Conservation (phyloP, 73 alveolate species). For the Stentor roeselii region DNA sequence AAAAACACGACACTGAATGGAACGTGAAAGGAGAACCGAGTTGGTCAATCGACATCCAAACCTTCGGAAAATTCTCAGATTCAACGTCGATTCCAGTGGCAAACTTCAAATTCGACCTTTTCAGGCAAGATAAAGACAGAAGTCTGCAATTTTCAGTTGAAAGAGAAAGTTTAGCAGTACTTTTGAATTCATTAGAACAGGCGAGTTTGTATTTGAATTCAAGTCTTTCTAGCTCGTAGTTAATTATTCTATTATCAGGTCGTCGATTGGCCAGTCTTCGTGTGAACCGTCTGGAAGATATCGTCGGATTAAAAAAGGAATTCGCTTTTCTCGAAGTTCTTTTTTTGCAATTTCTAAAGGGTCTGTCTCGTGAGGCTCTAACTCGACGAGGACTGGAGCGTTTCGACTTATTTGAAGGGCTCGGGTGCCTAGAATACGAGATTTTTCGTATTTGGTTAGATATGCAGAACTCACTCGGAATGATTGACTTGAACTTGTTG, state of each 20-base stretch:
- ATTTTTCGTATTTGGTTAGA: constrained; percentile 96
- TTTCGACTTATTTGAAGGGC: constrained; percentile 91
- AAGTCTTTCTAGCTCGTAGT: background rate
- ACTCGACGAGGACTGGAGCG: constrained; percentile 79
- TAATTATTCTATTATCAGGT: constrained; percentile 9
- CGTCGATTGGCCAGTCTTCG: constrained; percentile 84
- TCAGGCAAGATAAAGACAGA: background rate
- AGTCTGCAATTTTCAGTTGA: constrained; percentile 8
- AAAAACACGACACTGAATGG: constrained; percentile 1
- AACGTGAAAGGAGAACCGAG: constrained; percentile 20
- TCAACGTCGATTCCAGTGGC: background rate
- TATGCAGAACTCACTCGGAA: too few relatives aligned
- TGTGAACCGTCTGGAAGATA: constrained; percentile 93
- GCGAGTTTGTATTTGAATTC: background rate
- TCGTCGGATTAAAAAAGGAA: constrained; percentile 93
- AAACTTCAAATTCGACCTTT: background rate
- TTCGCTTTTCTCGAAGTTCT: constrained; percentile 82
- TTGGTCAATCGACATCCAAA: background rate
- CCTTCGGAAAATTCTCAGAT: background rate
- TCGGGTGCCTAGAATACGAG: constrained; percentile 96
- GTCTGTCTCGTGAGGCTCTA: constrained; percentile 74
- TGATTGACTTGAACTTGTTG: too few relatives aligned
- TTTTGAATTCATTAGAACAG: background rate
- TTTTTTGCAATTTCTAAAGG: constrained; percentile 93
- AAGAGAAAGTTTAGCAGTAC: background rate